Percentiles rank a stretch among this genome's conserved stretches.
phyloP scores from a whole-genome alignment of 1,284 basidiomycete genomes.

The Ustilago bromivora region DNA sequence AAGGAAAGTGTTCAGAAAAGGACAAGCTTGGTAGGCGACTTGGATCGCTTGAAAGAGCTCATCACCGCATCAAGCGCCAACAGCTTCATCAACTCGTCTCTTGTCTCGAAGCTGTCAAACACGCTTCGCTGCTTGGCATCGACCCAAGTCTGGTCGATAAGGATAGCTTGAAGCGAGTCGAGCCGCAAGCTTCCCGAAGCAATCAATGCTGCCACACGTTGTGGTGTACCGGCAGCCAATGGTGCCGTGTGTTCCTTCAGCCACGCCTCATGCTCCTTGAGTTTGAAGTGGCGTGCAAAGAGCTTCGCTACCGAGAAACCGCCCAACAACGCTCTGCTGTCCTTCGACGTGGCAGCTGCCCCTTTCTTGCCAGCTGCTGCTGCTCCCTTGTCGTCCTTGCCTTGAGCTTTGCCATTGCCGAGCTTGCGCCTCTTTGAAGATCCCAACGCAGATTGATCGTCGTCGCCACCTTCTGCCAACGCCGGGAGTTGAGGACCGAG shows the following conservation, averaged over 20 bases:
- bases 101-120: conserved; percentile 63
- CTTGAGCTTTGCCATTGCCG: conserved; percentile 14
- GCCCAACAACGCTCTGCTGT: conserved; percentile 22
- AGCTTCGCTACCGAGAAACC: conserved; percentile 62
- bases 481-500: conserved; percentile 38
- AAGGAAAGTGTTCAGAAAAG: conserved; percentile 31
- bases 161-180: conserved; percentile 46
- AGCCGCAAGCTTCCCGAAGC: conserved; percentile 48
- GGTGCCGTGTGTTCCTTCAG: conserved; percentile 55
- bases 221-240: conserved; percentile 63
- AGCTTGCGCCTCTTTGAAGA: conserved; percentile 38
- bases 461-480: conserved; percentile 17
- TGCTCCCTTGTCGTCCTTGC: conserved; percentile 9
- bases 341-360: conserved; percentile 16
- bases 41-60: conserved; percentile 26
- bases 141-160: conserved; percentile 63
- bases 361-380: conserved; percentile 19
- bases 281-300: conserved; percentile 67
- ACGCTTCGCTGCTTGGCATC: conserved; percentile 62
- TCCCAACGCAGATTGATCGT: conserved; percentile 15
- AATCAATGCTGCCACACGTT: conserved; percentile 56
- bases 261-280: conserved; percentile 60
- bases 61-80: conserved; percentile 38
- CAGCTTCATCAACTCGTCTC: conserved; percentile 58
- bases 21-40: conserved; percentile 31